phyloP scores from a whole-genome alignment of 257 asterid genomes.

The Haberlea rhodopensis region DNA sequence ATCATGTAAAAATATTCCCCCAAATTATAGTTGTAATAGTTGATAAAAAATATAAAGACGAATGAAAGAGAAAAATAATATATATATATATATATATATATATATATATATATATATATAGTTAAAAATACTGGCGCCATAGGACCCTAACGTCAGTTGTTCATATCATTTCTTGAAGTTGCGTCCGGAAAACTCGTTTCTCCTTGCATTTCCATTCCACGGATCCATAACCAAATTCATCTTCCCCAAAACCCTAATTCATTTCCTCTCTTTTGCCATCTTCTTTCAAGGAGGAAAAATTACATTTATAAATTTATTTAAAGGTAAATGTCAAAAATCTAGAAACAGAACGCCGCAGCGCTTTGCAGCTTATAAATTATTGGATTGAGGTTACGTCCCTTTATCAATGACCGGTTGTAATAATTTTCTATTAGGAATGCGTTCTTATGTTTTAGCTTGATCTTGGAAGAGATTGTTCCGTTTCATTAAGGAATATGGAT shows the following conservation, averaged over 20 bases:
- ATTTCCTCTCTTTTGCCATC: background rate
- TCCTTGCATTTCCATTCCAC: slow-evolving; percentile 22
- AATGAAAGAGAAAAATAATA: too few species aligned
- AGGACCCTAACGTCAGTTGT: slow-evolving; percentile 24
- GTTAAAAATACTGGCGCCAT: slow-evolving; percentile 27
- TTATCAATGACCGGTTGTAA: background rate
- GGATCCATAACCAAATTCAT: background rate
- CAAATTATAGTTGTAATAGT: too few species aligned
- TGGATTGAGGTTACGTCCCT: background rate
- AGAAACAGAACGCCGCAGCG: background rate
- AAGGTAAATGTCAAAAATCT: background rate
- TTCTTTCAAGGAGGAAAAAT: background rate
- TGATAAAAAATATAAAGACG: too few species aligned
- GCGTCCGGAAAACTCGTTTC: slow-evolving; percentile 23
- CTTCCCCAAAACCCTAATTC: slow-evolving; percentile 25
- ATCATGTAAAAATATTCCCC: too few species aligned
- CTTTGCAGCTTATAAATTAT: background rate
- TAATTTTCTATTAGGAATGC: background rate
- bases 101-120: background rate
- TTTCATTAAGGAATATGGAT: background rate
- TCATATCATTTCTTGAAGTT: background rate
- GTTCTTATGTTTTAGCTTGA: background rate
- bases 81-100: too few species aligned
- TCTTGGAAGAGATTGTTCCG: background rate
- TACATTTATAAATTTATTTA: background rate